phyloP scores from a whole-genome alignment of 345 rosid genomes.

The Salix arbutifolia region DNA sequence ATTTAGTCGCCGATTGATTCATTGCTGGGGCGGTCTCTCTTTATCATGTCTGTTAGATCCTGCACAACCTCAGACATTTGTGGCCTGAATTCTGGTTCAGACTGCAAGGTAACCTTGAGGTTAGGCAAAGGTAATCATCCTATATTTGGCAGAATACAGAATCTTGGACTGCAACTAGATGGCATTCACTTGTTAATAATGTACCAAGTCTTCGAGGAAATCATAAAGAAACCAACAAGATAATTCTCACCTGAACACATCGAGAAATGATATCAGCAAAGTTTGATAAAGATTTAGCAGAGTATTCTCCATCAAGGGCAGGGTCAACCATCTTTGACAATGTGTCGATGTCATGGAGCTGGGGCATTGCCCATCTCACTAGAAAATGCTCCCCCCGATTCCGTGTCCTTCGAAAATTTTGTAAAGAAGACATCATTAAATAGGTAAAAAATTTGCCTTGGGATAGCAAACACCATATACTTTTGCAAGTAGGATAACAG shows the following conservation, averaged over 20 bases:
- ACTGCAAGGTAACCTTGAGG: conserved; percentile 35
- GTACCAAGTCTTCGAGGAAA: neutral
- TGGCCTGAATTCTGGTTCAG: conserved; percentile 80
- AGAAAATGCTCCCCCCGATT: conserved; percentile 81
- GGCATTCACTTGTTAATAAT: neutral
- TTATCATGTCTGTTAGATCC: conserved; percentile 75
- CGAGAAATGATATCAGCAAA: conserved; percentile 92
- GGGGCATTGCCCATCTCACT: conserved; percentile 97
- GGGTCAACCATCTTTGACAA: conserved; percentile 97
- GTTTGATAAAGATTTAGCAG: conserved; percentile 83
- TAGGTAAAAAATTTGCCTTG: neutral
- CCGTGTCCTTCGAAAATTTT: conserved; percentile 44
- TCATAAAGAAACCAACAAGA: neutral
- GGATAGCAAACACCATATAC: neutral
- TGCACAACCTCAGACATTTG: conserved; percentile 94
- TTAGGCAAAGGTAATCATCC: neutral
- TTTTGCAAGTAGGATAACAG: neutral
- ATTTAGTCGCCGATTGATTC: conserved; percentile 49
- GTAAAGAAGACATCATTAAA: neutral
- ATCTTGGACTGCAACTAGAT: neutral
- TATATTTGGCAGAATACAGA: neutral
- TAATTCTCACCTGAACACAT: conserved; percentile 74
- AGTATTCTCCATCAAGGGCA: conserved; percentile 66
- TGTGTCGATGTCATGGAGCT: conserved; percentile 89
- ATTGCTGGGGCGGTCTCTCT: conserved; percentile 60